A percentile compares a stretch with the other conserved stretches of the same genome.
Conservation (phyloP, 2,329 filamentous ascomycete genomes). For the Metarhizium brunneum region DNA sequence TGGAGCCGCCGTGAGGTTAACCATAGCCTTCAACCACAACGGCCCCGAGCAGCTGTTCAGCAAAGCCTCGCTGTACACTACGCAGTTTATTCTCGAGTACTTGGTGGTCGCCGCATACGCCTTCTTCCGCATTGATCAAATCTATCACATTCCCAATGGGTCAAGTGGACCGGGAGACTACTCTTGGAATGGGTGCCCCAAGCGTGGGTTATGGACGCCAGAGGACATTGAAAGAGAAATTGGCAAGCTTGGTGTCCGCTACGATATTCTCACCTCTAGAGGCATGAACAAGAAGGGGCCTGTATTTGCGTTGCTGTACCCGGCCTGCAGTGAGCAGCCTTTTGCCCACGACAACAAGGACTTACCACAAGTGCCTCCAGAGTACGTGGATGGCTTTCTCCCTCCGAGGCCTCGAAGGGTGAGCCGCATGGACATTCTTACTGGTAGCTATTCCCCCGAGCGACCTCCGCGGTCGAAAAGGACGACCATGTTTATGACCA, state of each 20-base stretch:
- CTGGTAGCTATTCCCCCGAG: background rate
- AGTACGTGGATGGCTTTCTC: background rate
- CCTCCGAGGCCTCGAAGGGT: background rate
- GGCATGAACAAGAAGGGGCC: background rate
- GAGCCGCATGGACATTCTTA: background rate
- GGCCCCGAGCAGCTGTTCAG: constrained; percentile 18
- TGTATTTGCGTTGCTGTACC: background rate
- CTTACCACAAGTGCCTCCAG: background rate
- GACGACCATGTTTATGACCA: background rate
- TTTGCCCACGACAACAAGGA: background rate
- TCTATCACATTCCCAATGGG: constrained; percentile 22
- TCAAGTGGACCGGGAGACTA: background rate
- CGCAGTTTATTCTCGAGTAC: constrained; percentile 23
- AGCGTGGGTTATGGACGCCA: background rate
- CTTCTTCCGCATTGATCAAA: constrained; percentile 17
- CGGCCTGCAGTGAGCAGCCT: background rate
- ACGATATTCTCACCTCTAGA: background rate
- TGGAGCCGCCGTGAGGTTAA: constrained; percentile 15
- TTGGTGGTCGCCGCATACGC: constrained; percentile 17
- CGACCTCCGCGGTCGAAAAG: background rate
- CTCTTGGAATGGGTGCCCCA: background rate
- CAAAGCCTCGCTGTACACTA: constrained; percentile 25
- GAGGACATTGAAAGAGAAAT: background rate
- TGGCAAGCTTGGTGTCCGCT: constrained; percentile 2
- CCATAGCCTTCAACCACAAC: constrained; percentile 13